Percentiles rank a stretch among this genome's conserved stretches.
Conservation (phyloP, 2,329 filamentous ascomycete genomes). For the Arachnopeziza araneosa region DNA sequence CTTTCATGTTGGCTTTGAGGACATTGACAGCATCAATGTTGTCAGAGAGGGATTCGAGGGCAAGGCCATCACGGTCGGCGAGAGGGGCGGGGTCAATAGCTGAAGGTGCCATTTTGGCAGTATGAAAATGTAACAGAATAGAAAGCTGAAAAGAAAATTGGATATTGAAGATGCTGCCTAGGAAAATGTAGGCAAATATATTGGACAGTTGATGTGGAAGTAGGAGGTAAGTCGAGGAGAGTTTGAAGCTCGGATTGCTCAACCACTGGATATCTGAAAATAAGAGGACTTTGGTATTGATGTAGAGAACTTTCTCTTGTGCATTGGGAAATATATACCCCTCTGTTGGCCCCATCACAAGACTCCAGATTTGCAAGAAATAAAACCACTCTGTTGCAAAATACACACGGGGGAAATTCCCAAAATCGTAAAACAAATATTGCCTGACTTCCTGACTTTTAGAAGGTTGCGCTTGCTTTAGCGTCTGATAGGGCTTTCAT, state of each 20-base stretch:
- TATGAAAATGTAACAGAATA: no score
- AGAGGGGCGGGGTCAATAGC: background rate
- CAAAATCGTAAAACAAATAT: background rate
- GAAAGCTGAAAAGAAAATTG: no score
- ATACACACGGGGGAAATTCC: background rate
- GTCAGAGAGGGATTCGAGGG: slow-evolving; percentile 40
- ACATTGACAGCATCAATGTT: slow-evolving; percentile 51
- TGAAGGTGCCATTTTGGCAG: background rate
- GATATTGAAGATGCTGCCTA: no score
- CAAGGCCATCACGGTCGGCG: slow-evolving; percentile 11
- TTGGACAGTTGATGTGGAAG: no score
- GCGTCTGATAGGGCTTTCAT: background rate
- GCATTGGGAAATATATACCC: background rate
- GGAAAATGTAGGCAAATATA: no score
- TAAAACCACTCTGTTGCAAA: background rate
- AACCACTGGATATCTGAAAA: background rate
- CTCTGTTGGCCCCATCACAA: background rate
- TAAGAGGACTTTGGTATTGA: background rate
- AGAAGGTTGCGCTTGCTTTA: background rate
- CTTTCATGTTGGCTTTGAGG: slow-evolving; percentile 38
- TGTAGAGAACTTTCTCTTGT: background rate
- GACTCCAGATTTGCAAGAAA: background rate
- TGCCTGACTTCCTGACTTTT: background rate
- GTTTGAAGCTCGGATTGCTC: background rate
- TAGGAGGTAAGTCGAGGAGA: background rate